A percentile compares a stretch with the other conserved stretches of the same genome.
Evolutionary conservation across 1,284 basidiomycete species (phyloP).

Genomic region (Irpex sp.): DNA sequence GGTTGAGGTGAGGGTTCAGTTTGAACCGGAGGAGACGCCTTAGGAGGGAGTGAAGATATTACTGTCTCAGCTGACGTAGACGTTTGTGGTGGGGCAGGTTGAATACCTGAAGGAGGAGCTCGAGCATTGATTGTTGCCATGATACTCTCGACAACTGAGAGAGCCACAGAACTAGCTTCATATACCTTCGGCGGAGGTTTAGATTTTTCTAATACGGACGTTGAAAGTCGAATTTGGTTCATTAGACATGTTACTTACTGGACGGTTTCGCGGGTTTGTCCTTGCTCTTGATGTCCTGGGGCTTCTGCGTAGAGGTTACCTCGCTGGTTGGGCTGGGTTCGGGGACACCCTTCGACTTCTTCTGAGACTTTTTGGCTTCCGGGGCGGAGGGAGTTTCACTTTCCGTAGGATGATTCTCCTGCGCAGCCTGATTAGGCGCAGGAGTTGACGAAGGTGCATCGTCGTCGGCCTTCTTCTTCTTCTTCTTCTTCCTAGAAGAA

Average conservation of each 20-base stretch:
- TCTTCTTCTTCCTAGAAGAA: neutral
- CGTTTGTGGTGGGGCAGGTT: neutral
- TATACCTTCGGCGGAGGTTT: neutral
- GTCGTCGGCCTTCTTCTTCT: neutral
- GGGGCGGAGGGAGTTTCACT: neutral
- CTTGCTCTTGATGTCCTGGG: neutral
- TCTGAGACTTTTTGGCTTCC: neutral
- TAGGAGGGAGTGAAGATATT: neutral
- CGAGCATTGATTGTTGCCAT: neutral
- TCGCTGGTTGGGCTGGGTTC: neutral
- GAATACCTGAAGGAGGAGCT: neutral
- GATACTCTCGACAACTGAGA: neutral
- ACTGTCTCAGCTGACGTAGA: neutral
- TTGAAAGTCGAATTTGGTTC: no score
- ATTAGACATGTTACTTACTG: neutral
- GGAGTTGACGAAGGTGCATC: neutral
- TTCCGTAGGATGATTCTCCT: neutral
- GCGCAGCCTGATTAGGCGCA: neutral
- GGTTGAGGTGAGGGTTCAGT: neutral
- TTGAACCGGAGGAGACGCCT: neutral
- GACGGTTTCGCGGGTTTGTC: neutral
- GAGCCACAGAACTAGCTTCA: neutral
- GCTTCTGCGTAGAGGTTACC: neutral
- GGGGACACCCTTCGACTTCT: neutral
- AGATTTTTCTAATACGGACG: neutral